These are phyloP conservation scores for Irpex sp. DNA, from an alignment of 1,284 basidiomycete species.

Conservation along the genomic window DNA sequence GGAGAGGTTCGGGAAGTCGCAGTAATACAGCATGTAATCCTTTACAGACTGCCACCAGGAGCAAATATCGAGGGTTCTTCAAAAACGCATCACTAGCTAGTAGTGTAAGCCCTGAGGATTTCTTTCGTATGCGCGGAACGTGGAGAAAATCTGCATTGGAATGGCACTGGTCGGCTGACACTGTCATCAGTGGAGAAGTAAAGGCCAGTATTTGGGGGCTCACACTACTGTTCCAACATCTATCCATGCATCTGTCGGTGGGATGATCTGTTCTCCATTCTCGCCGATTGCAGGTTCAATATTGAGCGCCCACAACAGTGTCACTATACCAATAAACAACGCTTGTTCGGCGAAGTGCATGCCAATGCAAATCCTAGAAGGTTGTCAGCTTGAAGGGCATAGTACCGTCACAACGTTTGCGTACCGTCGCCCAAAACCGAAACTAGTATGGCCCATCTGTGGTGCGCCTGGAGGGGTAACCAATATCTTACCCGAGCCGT, in stretches of 20 bases:
- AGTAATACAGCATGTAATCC: too few relatives aligned
- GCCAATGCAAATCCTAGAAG: not conserved
- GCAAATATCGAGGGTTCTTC: too few relatives aligned
- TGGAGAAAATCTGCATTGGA: not conserved
- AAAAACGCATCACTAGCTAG: too few relatives aligned
- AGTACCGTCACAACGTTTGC: not conserved
- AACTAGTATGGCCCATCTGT: not conserved
- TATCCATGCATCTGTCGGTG: not conserved
- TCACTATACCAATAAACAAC: not conserved
- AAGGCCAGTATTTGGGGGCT: not conserved
- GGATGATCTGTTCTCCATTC: not conserved
- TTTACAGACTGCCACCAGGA: too few relatives aligned
- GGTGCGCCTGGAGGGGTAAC: not conserved
- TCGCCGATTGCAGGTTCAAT: not conserved
- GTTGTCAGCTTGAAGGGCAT: not conserved
- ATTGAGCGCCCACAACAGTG: not conserved
- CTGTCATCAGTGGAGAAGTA: not conserved
- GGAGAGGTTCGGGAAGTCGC: too few relatives aligned
- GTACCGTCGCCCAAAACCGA: not conserved
- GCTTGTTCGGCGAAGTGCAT: not conserved
- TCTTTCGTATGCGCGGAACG: not conserved
- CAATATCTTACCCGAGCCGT: not conserved
- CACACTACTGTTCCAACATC: not conserved
- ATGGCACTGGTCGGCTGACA: not conserved
- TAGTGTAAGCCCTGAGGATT: not conserved